Conservation (phyloP, 371 early-diverging fungal genomes). For the Umbelopsis sp. region DNA sequence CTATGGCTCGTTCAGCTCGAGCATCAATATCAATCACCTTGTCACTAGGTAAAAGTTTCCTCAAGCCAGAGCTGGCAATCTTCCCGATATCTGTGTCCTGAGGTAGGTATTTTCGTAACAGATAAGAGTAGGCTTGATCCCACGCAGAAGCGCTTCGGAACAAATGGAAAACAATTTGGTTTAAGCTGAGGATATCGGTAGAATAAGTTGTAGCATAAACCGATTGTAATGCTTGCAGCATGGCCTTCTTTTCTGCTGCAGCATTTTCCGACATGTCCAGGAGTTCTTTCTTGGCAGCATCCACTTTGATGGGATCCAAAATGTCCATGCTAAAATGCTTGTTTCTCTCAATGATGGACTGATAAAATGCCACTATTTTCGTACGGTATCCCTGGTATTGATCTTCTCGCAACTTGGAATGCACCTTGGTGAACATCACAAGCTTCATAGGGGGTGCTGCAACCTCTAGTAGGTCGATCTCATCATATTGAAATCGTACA, state of each 20-base stretch:
- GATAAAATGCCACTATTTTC: constrained; percentile 73
- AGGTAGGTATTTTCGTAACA: constrained; percentile 77
- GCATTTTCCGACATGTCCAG: constrained; percentile 67
- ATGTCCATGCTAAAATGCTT: constrained; percentile 69
- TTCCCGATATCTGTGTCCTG: constrained; percentile 75
- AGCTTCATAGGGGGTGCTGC: constrained; percentile 83
- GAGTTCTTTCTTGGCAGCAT: constrained; percentile 66
- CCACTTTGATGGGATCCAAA: constrained; percentile 66
- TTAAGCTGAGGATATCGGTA: constrained; percentile 81
- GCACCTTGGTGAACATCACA: constrained; percentile 62
- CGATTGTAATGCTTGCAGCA: constrained; percentile 83
- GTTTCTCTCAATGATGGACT: constrained; percentile 71
- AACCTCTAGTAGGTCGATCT: constrained; percentile 82
- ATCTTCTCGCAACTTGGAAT: constrained; percentile 61
- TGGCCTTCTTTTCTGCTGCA: constrained; percentile 78
- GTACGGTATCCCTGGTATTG: constrained; percentile 64
- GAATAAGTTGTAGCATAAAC: constrained; percentile 76
- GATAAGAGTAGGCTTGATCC: constrained; percentile 82
- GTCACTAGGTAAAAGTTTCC: constrained; percentile 68
- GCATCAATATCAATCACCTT: constrained; percentile 31
- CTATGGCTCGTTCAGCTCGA: constrained; percentile 46
- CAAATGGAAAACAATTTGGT: constrained; percentile 72
- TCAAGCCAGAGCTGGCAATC: constrained; percentile 65
- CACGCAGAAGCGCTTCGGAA: constrained; percentile 79
- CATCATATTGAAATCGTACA: constrained; percentile 79